These are phyloP conservation scores for Coelastrella sp. DNA, from an alignment of 139 green algal species.

Conservation along the genomic window DNA sequence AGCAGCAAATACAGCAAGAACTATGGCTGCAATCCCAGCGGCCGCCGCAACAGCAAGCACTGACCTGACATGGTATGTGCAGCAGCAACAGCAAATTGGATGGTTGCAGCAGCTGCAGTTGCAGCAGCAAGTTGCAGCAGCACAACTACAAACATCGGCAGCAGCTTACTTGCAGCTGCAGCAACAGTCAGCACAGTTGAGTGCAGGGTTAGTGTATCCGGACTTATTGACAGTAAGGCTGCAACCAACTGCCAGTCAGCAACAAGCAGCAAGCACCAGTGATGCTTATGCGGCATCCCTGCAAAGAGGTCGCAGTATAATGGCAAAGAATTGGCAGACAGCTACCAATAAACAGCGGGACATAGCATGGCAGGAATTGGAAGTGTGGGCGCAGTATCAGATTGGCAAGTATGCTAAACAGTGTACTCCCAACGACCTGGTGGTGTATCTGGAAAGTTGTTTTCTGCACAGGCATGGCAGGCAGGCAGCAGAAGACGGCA, in stretches of 20 bases:
- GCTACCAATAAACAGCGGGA: slow-evolving; percentile 2
- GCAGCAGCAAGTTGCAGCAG: too few species aligned
- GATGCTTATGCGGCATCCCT: neutral
- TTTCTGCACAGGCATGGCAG: neutral
- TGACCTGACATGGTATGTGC: neutral
- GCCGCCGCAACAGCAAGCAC: too few species aligned
- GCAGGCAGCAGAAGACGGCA: slow-evolving; percentile 2
- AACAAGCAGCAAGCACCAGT: neutral
- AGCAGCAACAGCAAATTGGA: neutral
- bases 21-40: too few species aligned
- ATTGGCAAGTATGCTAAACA: neutral
- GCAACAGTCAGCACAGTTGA: neutral
- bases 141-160: neutral
- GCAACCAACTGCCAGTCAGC: neutral
- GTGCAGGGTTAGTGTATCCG: neutral
- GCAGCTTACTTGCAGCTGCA: neutral
- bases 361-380: neutral
- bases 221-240: neutral
- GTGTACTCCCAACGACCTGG: slow-evolving; percentile 16
- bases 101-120: neutral
- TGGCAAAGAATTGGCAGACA: slow-evolving; percentile 22
- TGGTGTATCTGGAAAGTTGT: slow-evolving; percentile 25
- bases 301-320: neutral
- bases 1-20: neutral
- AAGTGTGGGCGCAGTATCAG: neutral